Evolutionary conservation across 768 basidiomycete species (phyloP), one percentile per base, ranked within the genome.

Genomic region (Pluteus cervinus): DNA sequence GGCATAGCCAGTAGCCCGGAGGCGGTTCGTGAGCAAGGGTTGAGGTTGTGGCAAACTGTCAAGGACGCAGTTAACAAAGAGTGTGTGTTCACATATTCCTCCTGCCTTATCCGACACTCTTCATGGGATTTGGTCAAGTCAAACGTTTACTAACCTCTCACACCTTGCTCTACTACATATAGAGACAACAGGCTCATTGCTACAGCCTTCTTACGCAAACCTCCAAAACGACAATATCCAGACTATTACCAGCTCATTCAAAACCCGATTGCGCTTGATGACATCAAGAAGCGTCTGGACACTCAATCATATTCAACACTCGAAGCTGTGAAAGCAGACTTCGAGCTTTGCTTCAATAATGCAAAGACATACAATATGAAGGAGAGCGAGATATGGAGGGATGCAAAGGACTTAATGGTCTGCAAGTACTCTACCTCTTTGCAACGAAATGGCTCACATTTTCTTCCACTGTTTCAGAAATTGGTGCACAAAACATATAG

Each of bases 211-310:
- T 55, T 82, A 51, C 74, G 72, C 41, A 72, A 79, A 46, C 85
- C 85, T 14, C 70, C 77, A 29, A 85, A 80, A 60, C 74, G 78
- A 40, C 66, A 67, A 40, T 89, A 86, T 59, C 76, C 89, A 26
- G 91, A 93, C 65, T 97, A 97, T 62, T 96, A 93, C 60, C 54
- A 60, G 16, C 43, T 81, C 46, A 94, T 93, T 54, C 68, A 78
- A 48, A 68, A 75, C 17, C 92, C 93, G 21, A 88, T 96, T 48
- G 81, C 87, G 18, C 67, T 96, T 35, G 85, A 89, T 29, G 88
- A 93, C 46, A 90, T 96, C 65, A 89, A 89, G 71, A 73, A 76
- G 49, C 73, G 76, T 50, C 69, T 92, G 18, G 80, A 84, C 31
- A 61, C 63, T 35, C 64, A 67, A 40, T 53, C 45, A 9, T 92